These are phyloP conservation scores for Trichocladium antarcticum DNA, from an alignment of 495 filamentous ascomycete genomes.

Conservation along the genomic window DNA sequence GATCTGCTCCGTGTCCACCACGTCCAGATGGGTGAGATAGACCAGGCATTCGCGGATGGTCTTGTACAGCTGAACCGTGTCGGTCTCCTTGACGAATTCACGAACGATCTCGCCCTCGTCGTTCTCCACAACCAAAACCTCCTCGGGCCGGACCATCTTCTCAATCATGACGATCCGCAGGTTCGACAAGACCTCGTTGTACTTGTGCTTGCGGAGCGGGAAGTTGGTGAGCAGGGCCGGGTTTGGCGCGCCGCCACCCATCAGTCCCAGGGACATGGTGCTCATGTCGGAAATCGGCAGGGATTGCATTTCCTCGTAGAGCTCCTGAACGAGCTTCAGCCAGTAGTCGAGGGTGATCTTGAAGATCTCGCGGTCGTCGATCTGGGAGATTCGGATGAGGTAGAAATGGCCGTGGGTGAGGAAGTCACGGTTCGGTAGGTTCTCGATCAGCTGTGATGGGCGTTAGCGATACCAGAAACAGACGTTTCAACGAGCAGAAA, in stretches of 20 bases:
- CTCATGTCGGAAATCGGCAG: slow-evolving; percentile 86
- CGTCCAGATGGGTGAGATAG: slow-evolving; percentile 94
- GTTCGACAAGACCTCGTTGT: slow-evolving; percentile 84
- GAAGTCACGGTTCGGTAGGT: slow-evolving; percentile 86
- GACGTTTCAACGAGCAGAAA: neutral
- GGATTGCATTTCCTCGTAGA: slow-evolving; percentile 97
- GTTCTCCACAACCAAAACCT: slow-evolving; percentile 98
- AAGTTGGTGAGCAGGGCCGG: slow-evolving; percentile 72
- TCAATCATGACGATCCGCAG: slow-evolving; percentile 97
- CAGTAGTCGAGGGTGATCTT: slow-evolving; percentile 99
- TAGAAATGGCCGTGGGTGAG: slow-evolving; percentile 95
- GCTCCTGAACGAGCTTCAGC: slow-evolving; percentile 95
- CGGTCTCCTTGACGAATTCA: slow-evolving; percentile 97
- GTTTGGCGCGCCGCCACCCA: slow-evolving; percentile 74
- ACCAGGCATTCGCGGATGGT: slow-evolving; percentile 95
- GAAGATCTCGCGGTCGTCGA: slow-evolving; percentile 97
- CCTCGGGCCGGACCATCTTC: slow-evolving; percentile 97
- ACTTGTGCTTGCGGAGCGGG: slow-evolving; percentile 93
- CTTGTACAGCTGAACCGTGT: slow-evolving; percentile 98
- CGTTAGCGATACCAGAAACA: neutral
- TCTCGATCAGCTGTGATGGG: slow-evolving; percentile 73
- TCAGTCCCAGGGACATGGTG: slow-evolving; percentile 60
- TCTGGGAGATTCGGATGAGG: slow-evolving; percentile 93
- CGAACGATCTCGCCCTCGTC: slow-evolving; percentile 98
- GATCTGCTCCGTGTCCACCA: slow-evolving; percentile 92